These are phyloP conservation scores for Sclerotinia minor DNA, from an alignment of 2,329 filamentous ascomycete genomes.

Conservation along the genomic window DNA sequence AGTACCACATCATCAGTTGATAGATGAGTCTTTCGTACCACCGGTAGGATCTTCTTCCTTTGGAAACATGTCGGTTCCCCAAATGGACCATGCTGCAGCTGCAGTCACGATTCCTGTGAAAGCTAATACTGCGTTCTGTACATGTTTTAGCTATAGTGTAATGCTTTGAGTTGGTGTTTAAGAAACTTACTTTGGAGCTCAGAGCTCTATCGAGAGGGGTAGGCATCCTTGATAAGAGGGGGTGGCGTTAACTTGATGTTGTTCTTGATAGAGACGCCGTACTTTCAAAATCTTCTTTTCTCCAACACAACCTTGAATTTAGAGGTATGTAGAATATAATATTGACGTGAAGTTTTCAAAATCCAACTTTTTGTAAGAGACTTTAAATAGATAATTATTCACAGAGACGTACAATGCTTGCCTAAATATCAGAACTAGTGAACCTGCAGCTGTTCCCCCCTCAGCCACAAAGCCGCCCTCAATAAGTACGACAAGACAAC, in stretches of 20 bases:
- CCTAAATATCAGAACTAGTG: slow-evolving; percentile 9
- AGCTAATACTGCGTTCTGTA: slow-evolving; percentile 67
- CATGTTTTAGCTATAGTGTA: slow-evolving; percentile 15
- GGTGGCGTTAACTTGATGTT: slow-evolving; percentile 14
- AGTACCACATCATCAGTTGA: background rate
- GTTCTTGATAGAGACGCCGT: background rate
- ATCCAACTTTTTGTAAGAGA: background rate
- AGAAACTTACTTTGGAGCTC: slow-evolving; percentile 62
- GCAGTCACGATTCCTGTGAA: slow-evolving; percentile 82
- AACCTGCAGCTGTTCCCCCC: background rate
- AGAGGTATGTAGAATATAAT: background rate
- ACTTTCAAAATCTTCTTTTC: background rate
- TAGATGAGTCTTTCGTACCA: slow-evolving; percentile 47
- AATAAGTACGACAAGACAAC: background rate
- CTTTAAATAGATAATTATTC: background rate
- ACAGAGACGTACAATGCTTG: background rate
- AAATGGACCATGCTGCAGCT: slow-evolving; percentile 80
- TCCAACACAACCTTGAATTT: background rate
- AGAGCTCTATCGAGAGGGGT: slow-evolving; percentile 68
- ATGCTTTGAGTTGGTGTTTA: background rate
- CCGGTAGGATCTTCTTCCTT: slow-evolving; percentile 73
- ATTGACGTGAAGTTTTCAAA: background rate
- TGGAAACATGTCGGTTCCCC: slow-evolving; percentile 80
- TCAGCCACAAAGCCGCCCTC: background rate
- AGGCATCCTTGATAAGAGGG: slow-evolving; percentile 54